Percentiles rank a stretch among this genome's conserved stretches.
These are phyloP conservation scores for Geranomyces variabilis DNA, from an alignment of 192 early-diverging fungal species.

Conservation along the genomic window DNA sequence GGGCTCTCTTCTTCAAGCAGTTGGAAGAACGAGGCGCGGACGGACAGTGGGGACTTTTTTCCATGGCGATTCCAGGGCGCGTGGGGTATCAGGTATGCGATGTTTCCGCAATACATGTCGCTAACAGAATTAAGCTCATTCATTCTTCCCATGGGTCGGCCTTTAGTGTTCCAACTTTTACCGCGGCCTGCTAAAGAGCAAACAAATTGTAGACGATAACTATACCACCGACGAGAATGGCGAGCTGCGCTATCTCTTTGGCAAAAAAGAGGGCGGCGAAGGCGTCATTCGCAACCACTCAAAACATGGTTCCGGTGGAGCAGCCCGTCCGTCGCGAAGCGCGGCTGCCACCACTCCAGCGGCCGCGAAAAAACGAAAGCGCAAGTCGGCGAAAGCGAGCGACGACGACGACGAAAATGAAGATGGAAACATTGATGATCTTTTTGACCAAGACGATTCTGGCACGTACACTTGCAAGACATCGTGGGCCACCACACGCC, in stretches of 20 bases:
- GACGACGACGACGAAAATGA: slow-evolving; percentile 65
- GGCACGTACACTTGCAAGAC: slow-evolving; percentile 65
- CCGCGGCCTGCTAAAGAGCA: slow-evolving; percentile 83
- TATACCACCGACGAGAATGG: slow-evolving; percentile 90
- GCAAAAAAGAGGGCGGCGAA: slow-evolving; percentile 80
- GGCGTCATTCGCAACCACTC: slow-evolving; percentile 82
- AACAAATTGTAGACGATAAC: slow-evolving; percentile 87
- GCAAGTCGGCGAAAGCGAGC: slow-evolving; percentile 48
- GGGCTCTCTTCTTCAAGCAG: slow-evolving; percentile 80
- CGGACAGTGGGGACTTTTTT: slow-evolving; percentile 97
- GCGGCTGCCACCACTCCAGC: neutral
- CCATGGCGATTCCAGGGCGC: slow-evolving; percentile 91
- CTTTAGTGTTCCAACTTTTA: slow-evolving; percentile 94
- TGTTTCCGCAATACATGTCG: neutral
- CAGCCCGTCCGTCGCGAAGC: slow-evolving; percentile 44
- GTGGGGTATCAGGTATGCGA: slow-evolving; percentile 86
- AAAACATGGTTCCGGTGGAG: slow-evolving; percentile 53
- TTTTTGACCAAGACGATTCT: slow-evolving; percentile 58
- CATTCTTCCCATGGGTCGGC: neutral
- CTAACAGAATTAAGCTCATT: neutral
- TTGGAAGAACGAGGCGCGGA: slow-evolving; percentile 87
- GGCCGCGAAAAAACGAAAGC: slow-evolving; percentile 49
- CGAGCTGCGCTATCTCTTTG: slow-evolving; percentile 88
- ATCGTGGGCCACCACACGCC: slow-evolving; percentile 62
- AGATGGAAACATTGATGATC: slow-evolving; percentile 61